Evolutionary conservation across 176 grass and related monocot genomes (phyloP).

Genomic region (Poa annua): DNA sequence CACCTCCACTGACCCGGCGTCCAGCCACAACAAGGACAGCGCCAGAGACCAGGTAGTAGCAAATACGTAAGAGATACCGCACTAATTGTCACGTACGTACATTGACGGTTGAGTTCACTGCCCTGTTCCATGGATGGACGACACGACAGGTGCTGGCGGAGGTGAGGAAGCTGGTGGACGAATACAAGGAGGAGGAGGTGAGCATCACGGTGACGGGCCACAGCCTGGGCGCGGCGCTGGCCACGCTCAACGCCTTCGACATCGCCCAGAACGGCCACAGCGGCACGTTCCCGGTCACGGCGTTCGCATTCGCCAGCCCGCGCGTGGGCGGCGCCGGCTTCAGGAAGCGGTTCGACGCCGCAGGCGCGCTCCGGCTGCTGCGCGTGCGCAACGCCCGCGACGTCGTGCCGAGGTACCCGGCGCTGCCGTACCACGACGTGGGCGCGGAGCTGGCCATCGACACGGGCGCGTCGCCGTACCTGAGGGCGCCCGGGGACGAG

Average conservation of each 20-base stretch:
- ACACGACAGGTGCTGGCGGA: slow-evolving; percentile 61
- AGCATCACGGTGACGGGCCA: slow-evolving; percentile 80
- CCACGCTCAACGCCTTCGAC: slow-evolving; percentile 78
- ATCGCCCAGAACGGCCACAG: slow-evolving; percentile 63
- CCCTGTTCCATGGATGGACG: background rate
- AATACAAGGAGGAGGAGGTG: slow-evolving; percentile 61
- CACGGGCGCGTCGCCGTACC: slow-evolving; percentile 57
- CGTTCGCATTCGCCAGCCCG: slow-evolving; percentile 64
- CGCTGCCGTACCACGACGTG: slow-evolving; percentile 53
- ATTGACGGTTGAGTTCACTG: background rate
- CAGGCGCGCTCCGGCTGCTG: slow-evolving; percentile 44
- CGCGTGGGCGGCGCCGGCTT: slow-evolving; percentile 61
- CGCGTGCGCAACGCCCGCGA: slow-evolving; percentile 57
- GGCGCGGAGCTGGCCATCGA: slow-evolving; percentile 58
- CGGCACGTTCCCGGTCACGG: slow-evolving; percentile 39
- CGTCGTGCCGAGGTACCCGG: slow-evolving; percentile 59
- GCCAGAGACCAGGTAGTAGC: slow-evolving; percentile 42
- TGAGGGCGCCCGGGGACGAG: slow-evolving; percentile 43
- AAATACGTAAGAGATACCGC: no score
- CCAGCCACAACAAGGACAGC: slow-evolving; percentile 64
- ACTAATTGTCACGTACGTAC: background rate
- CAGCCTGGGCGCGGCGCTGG: slow-evolving; percentile 75
- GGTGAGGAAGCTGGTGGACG: slow-evolving; percentile 54
- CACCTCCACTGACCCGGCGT: slow-evolving; percentile 53
- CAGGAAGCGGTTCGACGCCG: slow-evolving; percentile 45